A percentile compares a stretch with the other conserved stretches of the same genome.
These are phyloP conservation scores for Hirsutella rhossiliensis DNA, from an alignment of 2,329 filamentous ascomycete species.

Conservation along the genomic window DNA sequence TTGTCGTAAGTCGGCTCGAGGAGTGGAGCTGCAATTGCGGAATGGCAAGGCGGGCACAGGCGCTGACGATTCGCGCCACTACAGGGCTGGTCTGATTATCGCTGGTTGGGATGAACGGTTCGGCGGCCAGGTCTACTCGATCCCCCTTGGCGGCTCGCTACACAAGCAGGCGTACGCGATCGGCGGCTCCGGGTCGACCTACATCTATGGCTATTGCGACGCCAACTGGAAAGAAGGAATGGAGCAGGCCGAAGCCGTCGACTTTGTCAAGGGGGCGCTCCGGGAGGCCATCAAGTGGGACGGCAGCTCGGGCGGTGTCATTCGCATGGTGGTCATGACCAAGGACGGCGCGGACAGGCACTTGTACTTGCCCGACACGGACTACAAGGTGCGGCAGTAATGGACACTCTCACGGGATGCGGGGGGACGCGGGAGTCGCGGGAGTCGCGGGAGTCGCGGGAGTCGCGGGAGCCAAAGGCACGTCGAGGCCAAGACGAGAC, in stretches of 20 bases:
- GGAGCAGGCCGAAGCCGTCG: slow-evolving; percentile 80
- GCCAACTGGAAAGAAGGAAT: slow-evolving; percentile 92
- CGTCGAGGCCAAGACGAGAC: too few species aligned
- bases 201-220: slow-evolving; percentile 99
- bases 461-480: too few species aligned
- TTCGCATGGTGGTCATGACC: slow-evolving; percentile 93
- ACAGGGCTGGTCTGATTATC: slow-evolving; percentile 89
- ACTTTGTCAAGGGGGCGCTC: slow-evolving; percentile 86
- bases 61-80: not conserved
- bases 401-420: slow-evolving; percentile 17
- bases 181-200: slow-evolving; percentile 91
- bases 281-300: slow-evolving; percentile 99
- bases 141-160: slow-evolving; percentile 88
- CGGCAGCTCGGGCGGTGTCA: slow-evolving; percentile 94
- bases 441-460: too few species aligned
- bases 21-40: not conserved
- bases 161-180: slow-evolving; percentile 97
- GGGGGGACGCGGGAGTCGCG: too few species aligned
- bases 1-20: slow-evolving; percentile 55
- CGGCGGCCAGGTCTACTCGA: slow-evolving; percentile 94
- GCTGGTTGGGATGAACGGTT: slow-evolving; percentile 95
- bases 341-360: slow-evolving; percentile 82
- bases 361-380: slow-evolving; percentile 86
- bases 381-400: slow-evolving; percentile 66
- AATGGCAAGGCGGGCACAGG: not conserved